phyloP scores from a whole-genome alignment of 441 rosid genomes.

The Syzygium syzygioides region DNA sequence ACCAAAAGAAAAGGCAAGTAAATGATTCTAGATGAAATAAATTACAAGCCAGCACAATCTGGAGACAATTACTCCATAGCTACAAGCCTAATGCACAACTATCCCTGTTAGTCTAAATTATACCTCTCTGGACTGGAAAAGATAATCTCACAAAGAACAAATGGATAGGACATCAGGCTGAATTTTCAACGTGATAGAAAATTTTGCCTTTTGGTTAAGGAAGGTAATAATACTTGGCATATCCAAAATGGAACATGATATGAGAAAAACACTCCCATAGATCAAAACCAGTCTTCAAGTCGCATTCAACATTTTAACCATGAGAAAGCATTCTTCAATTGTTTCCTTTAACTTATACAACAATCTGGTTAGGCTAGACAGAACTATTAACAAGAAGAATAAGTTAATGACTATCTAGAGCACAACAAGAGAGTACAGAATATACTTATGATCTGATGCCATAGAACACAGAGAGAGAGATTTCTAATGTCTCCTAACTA shows the following conservation, averaged over 20 bases:
- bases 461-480: background rate
- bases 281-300: background rate
- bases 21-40: background rate
- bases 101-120: background rate
- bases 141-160: background rate
- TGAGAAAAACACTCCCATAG: background rate
- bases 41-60: background rate
- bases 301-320: background rate
- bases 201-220: background rate
- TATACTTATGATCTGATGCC: background rate
- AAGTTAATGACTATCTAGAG: background rate
- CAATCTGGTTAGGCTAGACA: background rate
- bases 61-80: background rate
- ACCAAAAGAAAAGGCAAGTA: background rate
- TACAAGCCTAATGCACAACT: background rate
- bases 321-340: background rate
- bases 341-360: background rate
- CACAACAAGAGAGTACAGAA: background rate
- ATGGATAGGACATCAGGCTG: background rate
- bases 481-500: background rate
- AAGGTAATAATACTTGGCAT: background rate
- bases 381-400: background rate
- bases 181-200: background rate
- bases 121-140: background rate
- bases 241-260: background rate